phyloP scores from a whole-genome alignment of 345 rosid species.

The Salix koriyanagi region DNA sequence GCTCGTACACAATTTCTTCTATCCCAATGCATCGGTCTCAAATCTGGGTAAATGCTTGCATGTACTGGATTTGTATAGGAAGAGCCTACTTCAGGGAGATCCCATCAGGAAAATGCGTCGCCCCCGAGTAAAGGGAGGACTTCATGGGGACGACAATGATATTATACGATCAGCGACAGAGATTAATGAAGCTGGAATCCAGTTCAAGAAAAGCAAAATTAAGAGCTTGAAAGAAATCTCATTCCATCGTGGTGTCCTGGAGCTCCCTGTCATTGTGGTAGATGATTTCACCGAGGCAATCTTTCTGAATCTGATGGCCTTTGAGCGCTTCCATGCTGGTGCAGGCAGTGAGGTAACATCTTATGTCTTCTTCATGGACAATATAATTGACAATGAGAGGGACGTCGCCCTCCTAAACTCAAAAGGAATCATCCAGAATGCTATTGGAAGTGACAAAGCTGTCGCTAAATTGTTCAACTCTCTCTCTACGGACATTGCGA shows the following conservation, averaged over 20 bases:
- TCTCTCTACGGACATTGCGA: conserved; percentile 31
- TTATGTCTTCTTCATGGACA: conserved; percentile 46
- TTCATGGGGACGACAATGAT: conserved; percentile 1
- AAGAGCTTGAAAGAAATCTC: conserved; percentile 35
- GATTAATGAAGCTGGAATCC: conserved; percentile 39
- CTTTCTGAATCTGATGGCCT: conserved; percentile 39
- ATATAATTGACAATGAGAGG: conserved; percentile 34
- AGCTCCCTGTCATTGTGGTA: conserved; percentile 27
- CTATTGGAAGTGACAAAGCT: conserved; percentile 44
- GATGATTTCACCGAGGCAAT: conserved; percentile 33
- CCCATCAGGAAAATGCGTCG: not conserved
- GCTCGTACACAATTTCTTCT: conserved; percentile 37
- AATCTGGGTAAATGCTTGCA: conserved; percentile 35
- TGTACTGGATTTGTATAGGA: conserved; percentile 36
- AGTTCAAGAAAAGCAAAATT: conserved; percentile 26
- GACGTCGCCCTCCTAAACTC: conserved; percentile 44
- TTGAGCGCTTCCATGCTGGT: conserved; percentile 39
- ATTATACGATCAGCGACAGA: conserved; percentile 40
- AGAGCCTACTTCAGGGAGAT: conserved; percentile 18
- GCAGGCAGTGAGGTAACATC: conserved; percentile 42
- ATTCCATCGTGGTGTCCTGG: conserved; percentile 31
- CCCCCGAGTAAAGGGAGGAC: not conserved
- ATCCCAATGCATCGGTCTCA: not conserved
- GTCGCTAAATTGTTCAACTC: conserved; percentile 47
- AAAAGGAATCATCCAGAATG: conserved; percentile 42